Evolutionary conservation across 2,329 filamentous ascomycete genomes (phyloP).

Genomic region (Penicillium brasilianum): DNA sequence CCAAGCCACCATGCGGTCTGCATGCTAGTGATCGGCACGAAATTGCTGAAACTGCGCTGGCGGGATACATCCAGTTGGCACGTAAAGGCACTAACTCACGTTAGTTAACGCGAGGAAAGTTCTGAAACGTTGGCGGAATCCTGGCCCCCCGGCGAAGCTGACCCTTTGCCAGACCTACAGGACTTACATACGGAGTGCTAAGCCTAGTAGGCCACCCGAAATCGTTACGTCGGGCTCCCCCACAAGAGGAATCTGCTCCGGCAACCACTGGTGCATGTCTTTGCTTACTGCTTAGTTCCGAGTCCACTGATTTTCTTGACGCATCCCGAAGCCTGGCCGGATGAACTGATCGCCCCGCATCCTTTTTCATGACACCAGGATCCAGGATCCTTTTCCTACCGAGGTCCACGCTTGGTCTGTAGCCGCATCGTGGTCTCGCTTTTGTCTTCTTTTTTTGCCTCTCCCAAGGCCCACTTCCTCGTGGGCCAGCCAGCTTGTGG

Average conservation of each 20-base stretch:
- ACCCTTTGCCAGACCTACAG: background rate
- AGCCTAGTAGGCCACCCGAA: background rate
- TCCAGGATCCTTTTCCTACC: background rate
- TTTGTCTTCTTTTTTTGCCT: background rate
- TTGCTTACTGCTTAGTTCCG: background rate
- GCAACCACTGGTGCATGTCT: background rate
- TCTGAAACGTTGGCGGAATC: conserved; percentile 32
- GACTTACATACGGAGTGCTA: no score
- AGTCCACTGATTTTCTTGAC: background rate
- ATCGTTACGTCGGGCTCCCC: background rate
- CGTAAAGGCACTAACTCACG: background rate
- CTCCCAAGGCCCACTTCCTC: background rate
- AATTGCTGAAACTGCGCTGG: conserved; percentile 25
- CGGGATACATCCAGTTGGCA: background rate
- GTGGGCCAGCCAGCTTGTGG: background rate
- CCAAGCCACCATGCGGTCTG: conserved; percentile 26
- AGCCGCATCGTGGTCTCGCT: background rate
- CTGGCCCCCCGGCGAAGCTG: conserved; percentile 11
- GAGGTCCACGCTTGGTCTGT: background rate
- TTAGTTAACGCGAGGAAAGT: conserved; percentile 21
- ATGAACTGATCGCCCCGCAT: background rate
- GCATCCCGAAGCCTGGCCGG: background rate
- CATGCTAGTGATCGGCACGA: conserved; percentile 26
- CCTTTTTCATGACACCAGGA: background rate
- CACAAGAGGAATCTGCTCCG: conserved; percentile 9